phyloP scores from a whole-genome alignment of 306 rosid genomes.

The Corylus avellana region DNA sequence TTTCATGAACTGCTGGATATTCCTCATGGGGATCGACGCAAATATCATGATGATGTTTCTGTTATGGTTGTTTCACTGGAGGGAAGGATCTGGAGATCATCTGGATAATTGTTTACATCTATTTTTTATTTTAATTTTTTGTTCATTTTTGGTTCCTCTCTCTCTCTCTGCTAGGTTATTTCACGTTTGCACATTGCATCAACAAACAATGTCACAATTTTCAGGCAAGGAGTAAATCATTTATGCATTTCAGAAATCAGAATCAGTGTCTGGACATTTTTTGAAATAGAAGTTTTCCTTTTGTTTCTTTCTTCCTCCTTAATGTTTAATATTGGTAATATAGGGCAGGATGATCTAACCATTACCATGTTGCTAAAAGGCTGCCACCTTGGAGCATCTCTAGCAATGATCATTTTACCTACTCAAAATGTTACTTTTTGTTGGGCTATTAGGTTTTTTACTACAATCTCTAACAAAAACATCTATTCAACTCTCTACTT shows the following conservation, averaged over 20 bases:
- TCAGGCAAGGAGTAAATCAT: slow-evolving; percentile 44
- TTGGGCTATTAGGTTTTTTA: no score
- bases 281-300: slow-evolving; percentile 7
- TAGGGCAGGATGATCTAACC: neutral
- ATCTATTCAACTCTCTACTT: no score
- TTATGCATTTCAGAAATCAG: slow-evolving; percentile 31
- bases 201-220: slow-evolving; percentile 45
- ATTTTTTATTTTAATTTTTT: slow-evolving; percentile 2
- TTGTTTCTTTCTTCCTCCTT: neutral
- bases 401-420: no score
- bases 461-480: no score
- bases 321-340: neutral
- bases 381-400: neutral
- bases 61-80: slow-evolving; percentile 67
- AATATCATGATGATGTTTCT: slow-evolving; percentile 67
- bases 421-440: no score
- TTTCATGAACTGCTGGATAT: slow-evolving; percentile 64
- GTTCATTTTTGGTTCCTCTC: slow-evolving; percentile 4
- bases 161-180: slow-evolving; percentile 29
- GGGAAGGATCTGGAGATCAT: slow-evolving; percentile 72
- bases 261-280: slow-evolving; percentile 22
- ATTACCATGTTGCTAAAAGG: neutral
- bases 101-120: slow-evolving; percentile 41
- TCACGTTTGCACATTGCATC: slow-evolving; percentile 42
- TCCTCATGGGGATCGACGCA: slow-evolving; percentile 66